Percentiles rank a stretch among this genome's conserved stretches.
Evolutionary conservation across 805 yeast species (phyloP).

Genomic region (Saturnispora silvae): DNA sequence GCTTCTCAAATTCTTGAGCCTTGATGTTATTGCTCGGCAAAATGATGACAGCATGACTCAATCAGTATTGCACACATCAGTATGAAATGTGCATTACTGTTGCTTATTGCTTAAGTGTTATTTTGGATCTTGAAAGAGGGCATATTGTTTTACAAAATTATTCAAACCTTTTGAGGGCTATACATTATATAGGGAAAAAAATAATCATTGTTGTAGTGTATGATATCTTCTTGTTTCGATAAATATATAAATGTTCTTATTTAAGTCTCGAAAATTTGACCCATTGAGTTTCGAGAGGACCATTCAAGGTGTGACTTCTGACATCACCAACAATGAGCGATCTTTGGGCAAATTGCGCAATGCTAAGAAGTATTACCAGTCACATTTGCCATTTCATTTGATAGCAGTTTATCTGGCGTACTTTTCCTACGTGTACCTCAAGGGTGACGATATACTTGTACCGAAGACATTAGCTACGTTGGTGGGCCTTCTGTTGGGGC

Average conservation of each 20-base stretch:
- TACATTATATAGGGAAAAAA: no score
- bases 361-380: slow-evolving; percentile 14
- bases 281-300: slow-evolving; percentile 35
- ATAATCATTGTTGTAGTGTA: no score
- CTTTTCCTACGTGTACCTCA: slow-evolving; percentile 16
- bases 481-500: slow-evolving; percentile 4
- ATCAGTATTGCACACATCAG: no score
- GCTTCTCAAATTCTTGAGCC: no score
- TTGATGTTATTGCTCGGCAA: no score
- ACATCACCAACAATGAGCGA: slow-evolving; percentile 24
- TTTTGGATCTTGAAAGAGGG: no score
- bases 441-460: background rate
- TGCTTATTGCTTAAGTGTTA: no score
- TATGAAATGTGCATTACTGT: no score
- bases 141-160: no score
- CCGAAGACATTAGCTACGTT: slow-evolving; percentile 12
- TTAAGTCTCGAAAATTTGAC: slow-evolving; percentile 27
- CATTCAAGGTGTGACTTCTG: slow-evolving; percentile 28
- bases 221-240: background rate
- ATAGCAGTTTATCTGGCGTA: slow-evolving; percentile 17
- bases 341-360: slow-evolving; percentile 12
- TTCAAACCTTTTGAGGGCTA: no score
- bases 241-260: slow-evolving; percentile 8
- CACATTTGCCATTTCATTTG: slow-evolving; percentile 14
- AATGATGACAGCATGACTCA: no score